These are phyloP conservation scores for Trichoderma guizhouense DNA, from an alignment of 2,329 filamentous ascomycete genomes.

Conservation along the genomic window DNA sequence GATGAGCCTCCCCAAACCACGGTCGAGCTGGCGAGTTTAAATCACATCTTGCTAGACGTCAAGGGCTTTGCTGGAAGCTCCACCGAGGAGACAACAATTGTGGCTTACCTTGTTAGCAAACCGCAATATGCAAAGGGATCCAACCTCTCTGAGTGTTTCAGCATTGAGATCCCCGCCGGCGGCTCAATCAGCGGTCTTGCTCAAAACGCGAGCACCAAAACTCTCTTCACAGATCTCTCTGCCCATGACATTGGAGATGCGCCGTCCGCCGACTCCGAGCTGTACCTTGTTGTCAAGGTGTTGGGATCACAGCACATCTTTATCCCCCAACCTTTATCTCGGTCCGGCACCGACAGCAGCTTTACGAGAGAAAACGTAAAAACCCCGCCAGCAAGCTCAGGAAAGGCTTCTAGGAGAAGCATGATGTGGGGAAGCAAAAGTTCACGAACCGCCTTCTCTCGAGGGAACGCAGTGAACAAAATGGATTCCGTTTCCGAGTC, in stretches of 20 bases:
- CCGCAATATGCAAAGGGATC: conserved; percentile 59
- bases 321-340: conserved; percentile 46
- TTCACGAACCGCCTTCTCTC: conserved; percentile 52
- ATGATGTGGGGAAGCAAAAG: conserved; percentile 67
- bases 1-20: conserved; percentile 71
- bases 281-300: conserved; percentile 83
- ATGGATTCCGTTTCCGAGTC: conserved; percentile 58
- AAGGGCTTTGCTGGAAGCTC: conserved; percentile 76
- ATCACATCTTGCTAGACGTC: conserved; percentile 80
- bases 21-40: conserved; percentile 66
- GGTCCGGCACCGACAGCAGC: conserved; percentile 46
- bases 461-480: conserved; percentile 45
- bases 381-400: conserved; percentile 47
- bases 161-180: conserved; percentile 71
- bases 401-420: conserved; percentile 57
- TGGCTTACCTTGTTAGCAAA: conserved; percentile 74
- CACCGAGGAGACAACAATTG: conserved; percentile 70
- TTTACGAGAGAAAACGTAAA: conserved; percentile 45
- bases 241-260: conserved; percentile 67
- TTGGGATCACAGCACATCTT: conserved; percentile 56
- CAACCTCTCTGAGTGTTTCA: conserved; percentile 78
- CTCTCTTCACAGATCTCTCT: conserved; percentile 82
- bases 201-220: conserved; percentile 68
- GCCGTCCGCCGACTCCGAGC: conserved; percentile 61
- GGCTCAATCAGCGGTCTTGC: conserved; percentile 65